Evolutionary conservation across 352 stramenopile genomes (phyloP), one percentile per base, ranked within the genome.

Genomic region (Phytophthora megakarya): DNA sequence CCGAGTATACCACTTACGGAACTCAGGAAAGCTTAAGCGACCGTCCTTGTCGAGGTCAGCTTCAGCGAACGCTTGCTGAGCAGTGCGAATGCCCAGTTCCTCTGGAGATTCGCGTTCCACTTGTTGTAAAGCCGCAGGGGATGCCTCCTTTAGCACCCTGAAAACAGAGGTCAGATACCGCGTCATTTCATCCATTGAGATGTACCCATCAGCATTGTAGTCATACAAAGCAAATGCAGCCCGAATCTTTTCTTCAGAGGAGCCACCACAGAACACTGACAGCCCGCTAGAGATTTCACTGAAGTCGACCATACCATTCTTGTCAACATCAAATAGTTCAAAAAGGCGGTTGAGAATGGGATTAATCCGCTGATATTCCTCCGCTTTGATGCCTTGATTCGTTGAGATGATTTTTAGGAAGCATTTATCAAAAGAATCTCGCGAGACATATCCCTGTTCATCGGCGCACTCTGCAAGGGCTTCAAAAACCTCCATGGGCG

Each of bases 151-250:
- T 3, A 97, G 62, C 2, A 97, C 80, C 30, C 80, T 86, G 61
- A 96, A 97, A 3, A 95, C 78, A n/a, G 79, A 84, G 5, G 85
- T 92, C 26, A 97, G 65, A 66, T 96, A 95, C 19, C 71, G 73
- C n/a, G 75, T 72, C 86, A 97, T 94, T 55, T 97, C 88, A 3
- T 94, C 78, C 25, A 83, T 72, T 1, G 87, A 95, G 28, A 97
- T 91, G 57, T 81, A 86, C 0, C 88, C 87, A 43, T 96, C 87
- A 11, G 80, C 85, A 51, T 96, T 93, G 65, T 88, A 90, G 55
- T 96, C 88, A 58, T 92, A 94, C 39, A 94, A 43, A n/a, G 80
- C 70, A 63, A 96, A 96, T 16, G 84, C 82, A 8, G 86, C 77
- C 16, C 78, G 73, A 19, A 92, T 80, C 35, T 89, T 89, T 38